Conservation (phyloP, 2,329 filamentous ascomycete genomes). For the Claviceps monticola region DNA sequence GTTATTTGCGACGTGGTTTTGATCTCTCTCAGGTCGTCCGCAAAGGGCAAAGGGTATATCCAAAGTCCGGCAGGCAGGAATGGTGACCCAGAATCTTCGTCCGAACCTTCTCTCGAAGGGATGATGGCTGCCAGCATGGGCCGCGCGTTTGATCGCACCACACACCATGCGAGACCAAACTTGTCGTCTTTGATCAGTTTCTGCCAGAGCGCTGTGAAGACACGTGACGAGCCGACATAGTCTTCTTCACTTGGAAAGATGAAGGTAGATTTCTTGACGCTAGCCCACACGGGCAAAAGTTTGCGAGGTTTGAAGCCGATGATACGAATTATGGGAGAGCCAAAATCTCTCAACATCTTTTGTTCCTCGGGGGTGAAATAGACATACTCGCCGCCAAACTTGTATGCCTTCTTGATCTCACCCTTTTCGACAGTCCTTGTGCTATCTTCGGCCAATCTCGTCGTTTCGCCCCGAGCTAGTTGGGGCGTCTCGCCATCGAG, state of each 20-base stretch:
- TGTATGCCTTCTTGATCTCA: slow-evolving; percentile 86
- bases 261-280: slow-evolving; percentile 74
- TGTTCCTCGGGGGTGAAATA: slow-evolving; percentile 78
- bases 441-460: slow-evolving; percentile 64
- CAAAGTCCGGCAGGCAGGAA: slow-evolving; percentile 73
- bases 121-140: slow-evolving; percentile 72
- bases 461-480: slow-evolving; percentile 62
- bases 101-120: slow-evolving; percentile 53
- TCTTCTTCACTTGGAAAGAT: slow-evolving; percentile 89
- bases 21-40: slow-evolving; percentile 70
- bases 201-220: slow-evolving; percentile 81
- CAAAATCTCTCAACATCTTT: slow-evolving; percentile 63
- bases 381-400: slow-evolving; percentile 84
- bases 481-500: slow-evolving; percentile 74
- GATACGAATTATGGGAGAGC: slow-evolving; percentile 69
- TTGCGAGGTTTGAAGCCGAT: slow-evolving; percentile 84
- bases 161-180: slow-evolving; percentile 79
- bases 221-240: slow-evolving; percentile 79
- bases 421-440: slow-evolving; percentile 61
- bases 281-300: slow-evolving; percentile 68
- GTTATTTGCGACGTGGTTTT: slow-evolving; percentile 43
- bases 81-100: slow-evolving; percentile 52
- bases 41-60: slow-evolving; percentile 77
- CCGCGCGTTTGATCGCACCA: slow-evolving; percentile 65
- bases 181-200: slow-evolving; percentile 71